Evolutionary conservation across 305 asterid species (phyloP).

Genomic region (Solanum hybrid): DNA sequence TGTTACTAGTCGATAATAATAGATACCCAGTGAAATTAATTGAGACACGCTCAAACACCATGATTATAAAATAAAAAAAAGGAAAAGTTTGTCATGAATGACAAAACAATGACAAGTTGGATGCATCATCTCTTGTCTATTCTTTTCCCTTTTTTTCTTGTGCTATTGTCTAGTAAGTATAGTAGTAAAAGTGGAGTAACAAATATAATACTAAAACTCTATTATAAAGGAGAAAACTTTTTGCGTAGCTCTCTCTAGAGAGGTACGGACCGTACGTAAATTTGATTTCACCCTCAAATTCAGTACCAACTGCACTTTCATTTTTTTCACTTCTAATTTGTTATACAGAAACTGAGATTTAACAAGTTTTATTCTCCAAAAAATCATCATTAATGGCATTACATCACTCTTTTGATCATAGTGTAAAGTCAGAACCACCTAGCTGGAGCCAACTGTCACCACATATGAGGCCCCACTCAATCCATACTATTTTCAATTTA

Average conservation of each 20-base stretch:
- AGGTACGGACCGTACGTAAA: neutral
- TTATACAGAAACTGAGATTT: neutral
- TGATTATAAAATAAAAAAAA: neutral
- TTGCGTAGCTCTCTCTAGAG: neutral
- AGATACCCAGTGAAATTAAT: neutral
- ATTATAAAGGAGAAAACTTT: neutral
- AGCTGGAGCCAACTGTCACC: constrained; percentile 13
- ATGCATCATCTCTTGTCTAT: neutral
- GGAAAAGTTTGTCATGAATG: neutral
- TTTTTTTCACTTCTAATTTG: neutral
- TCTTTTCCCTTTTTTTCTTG: neutral
- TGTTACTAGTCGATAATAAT: neutral
- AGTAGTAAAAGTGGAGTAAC: neutral
- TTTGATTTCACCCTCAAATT: neutral
- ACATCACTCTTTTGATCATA: neutral
- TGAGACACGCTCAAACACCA: neutral
- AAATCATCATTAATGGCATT: neutral
- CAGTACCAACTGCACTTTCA: neutral
- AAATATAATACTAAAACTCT: neutral
- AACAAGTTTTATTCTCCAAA: neutral
- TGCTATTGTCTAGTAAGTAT: neutral
- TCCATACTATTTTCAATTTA: neutral
- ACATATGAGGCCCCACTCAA: neutral
- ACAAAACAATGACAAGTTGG: neutral
- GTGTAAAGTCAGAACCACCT: neutral